phyloP scores from a whole-genome alignment of 495 filamentous ascomycete species.

The Penicillium paradoxum region DNA sequence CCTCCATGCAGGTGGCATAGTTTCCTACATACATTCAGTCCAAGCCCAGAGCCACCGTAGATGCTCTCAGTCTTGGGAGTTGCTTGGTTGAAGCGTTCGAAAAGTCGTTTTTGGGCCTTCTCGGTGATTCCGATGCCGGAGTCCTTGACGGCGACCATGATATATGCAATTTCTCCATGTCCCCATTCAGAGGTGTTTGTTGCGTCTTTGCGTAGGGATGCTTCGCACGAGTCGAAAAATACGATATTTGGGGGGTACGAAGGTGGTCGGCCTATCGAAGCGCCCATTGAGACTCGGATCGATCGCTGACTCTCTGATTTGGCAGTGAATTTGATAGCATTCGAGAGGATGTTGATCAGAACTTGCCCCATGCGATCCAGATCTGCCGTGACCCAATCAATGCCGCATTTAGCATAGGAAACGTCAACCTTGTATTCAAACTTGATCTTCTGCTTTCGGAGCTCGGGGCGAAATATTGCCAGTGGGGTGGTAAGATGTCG shows the following conservation, averaged over 20 bases:
- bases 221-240: slow-evolving; percentile 45
- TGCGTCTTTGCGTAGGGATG: slow-evolving; percentile 31
- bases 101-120: slow-evolving; percentile 68
- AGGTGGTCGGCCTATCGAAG: slow-evolving; percentile 50
- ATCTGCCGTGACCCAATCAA: slow-evolving; percentile 68
- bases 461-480: slow-evolving; percentile 69
- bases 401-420: slow-evolving; percentile 47
- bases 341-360: slow-evolving; percentile 69
- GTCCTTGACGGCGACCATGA: slow-evolving; percentile 72
- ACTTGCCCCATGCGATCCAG: slow-evolving; percentile 68
- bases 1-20: slow-evolving; percentile 79
- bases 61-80: slow-evolving; percentile 72
- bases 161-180: slow-evolving; percentile 57
- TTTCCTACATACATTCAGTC: slow-evolving; percentile 74
- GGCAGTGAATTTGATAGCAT: slow-evolving; percentile 74
- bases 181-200: slow-evolving; percentile 62
- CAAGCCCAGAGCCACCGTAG: slow-evolving; percentile 79
- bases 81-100: slow-evolving; percentile 77
- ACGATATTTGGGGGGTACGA: slow-evolving; percentile 46
- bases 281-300: slow-evolving; percentile 67
- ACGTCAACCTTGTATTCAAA: slow-evolving; percentile 57
- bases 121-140: slow-evolving; percentile 72
- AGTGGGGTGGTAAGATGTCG: slow-evolving; percentile 60
- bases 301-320: slow-evolving; percentile 45
- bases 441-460: slow-evolving; percentile 61